Evolutionary conservation across 164 flowering plant genomes (phyloP), one percentile per base, ranked within the genome.

Genomic region (Tetracentron sinense): DNA sequence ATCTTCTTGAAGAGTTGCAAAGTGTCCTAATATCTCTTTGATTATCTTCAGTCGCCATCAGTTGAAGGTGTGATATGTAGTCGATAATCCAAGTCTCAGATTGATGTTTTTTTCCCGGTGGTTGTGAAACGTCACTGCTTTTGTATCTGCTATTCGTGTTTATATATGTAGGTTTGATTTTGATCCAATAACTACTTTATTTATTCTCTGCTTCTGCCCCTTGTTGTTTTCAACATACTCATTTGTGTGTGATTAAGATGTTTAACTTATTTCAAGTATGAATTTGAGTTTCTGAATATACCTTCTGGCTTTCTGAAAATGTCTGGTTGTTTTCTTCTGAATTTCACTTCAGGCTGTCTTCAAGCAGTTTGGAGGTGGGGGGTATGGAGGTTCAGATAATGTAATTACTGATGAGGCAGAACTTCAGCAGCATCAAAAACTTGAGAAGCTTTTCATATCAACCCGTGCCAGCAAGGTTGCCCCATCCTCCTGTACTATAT

Each of bases 401-500:
- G 23, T 77, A 12, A 54, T 75, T 10, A 65, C 87, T 23, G 85
- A 90, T 78, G 94, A 88, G 69, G 72, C 74, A 47, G 97, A 87
- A 48, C 74, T 78, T 50, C 82, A 82, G 21, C 92, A 86, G 44
- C 97, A 87, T 77, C 87, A 87, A 60, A 85, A 83, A 72, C 89
- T 93, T 51, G 92, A 87, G 79, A 89, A 81, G 75, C 89, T 89
- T 42, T 94, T 82, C 77, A 85, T 83, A 29, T 94, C 96, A 46
- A 94, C 98, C 4, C 89, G 95, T 60, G 85, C 90, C 25, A 86
- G 79, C 38, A 93, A 93, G 97, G 98, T 90, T 69, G 56, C 33
- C 65, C 26, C 22, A 50, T 47, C 14, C 42, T 51, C 56, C 50
- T 20, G 0, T 66, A 42, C 22, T 28, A 23, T 50, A 27, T 55